Conservation (phyloP, 495 filamentous ascomycete species). For the Talaromyces nanjingensis region DNA sequence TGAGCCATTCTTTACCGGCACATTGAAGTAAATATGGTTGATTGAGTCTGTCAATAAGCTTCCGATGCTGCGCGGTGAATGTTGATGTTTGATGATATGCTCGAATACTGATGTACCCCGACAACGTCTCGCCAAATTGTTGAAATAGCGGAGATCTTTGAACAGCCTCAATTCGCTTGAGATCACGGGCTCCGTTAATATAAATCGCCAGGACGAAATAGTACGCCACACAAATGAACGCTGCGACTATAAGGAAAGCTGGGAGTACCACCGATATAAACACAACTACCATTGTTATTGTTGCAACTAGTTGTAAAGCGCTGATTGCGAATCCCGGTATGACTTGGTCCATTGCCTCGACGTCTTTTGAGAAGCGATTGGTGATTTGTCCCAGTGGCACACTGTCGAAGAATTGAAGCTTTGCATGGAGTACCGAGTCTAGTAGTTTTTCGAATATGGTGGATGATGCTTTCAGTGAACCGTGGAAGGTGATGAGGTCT, state of each 20-base stretch:
- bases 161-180: slow-evolving; percentile 67
- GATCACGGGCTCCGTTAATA: slow-evolving; percentile 74
- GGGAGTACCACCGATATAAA: slow-evolving; percentile 91
- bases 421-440: slow-evolving; percentile 57
- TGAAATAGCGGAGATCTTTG: slow-evolving; percentile 89
- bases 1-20: slow-evolving; percentile 93
- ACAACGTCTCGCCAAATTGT: slow-evolving; percentile 93
- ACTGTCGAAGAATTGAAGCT: slow-evolving; percentile 70
- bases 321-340: slow-evolving; percentile 86
- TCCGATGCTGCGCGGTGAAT: slow-evolving; percentile 87
- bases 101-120: slow-evolving; percentile 89
- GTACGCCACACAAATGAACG: slow-evolving; percentile 81
- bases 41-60: slow-evolving; percentile 78
- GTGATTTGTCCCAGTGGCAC: slow-evolving; percentile 67
- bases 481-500: slow-evolving; percentile 49
- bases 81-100: slow-evolving; percentile 90
- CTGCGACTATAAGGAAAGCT: slow-evolving; percentile 76
- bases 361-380: slow-evolving; percentile 71
- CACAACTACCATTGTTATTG: slow-evolving; percentile 79
- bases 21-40: slow-evolving; percentile 93
- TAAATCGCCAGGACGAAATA: slow-evolving; percentile 80
- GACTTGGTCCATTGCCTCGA: slow-evolving; percentile 77
- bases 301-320: slow-evolving; percentile 57
- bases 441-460: slow-evolving; percentile 57
- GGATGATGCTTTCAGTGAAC: slow-evolving; percentile 54